Evolutionary conservation across 2,329 filamentous ascomycete species (phyloP), one percentile per base, ranked within the genome.

Genomic region (Fusarium sp.): DNA sequence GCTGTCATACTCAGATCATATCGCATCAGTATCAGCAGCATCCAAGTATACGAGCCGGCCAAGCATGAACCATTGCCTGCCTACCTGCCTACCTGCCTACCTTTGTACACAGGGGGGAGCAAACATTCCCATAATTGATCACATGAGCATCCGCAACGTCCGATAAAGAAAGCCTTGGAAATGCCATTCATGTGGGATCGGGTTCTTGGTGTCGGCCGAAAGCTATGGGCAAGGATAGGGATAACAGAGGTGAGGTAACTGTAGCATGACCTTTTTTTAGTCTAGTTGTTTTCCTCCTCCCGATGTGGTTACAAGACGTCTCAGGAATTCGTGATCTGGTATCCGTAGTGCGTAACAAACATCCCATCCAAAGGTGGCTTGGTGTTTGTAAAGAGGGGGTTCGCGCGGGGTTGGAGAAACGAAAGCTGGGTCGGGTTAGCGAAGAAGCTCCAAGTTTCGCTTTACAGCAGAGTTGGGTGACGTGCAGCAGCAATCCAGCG

Each of bases 1-100:
- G 39, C 33, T 60, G 55, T 68, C 67, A 70, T 70, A 32, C 59
- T 68, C 62, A 71, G 58, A 57, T 68, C 69, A 65, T 71, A 51
- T 39, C 53, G 59, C 67, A 66, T 67, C 68, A 51, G 32, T 27
- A 41, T 41, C 23, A 37, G 14, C 11, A 46, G 45, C 30, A 46
- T 30, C 27, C 27, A 30, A 11, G 27, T 30, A 15, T 33, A 56
- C 35, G 39, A 51, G 17, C 27, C 22, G 52, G 17, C 7, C 51
- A 35, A 48, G 43, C 47, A n/a, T 30, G 27, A 40, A 54, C 37
- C 17, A 44, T n/a, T 7, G 30, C 22, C 20, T 20, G 20, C 20
- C 20, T 20, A 20, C 22, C 20, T 20, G 20, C 20, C 20, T 20
- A 20, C 22, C 22, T 22, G 22, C 15, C 23, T 7, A 56, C 33